These are phyloP conservation scores for Phytopythium cucurbitacearum DNA, from an alignment of 352 stramenopile genomes.

Conservation along the genomic window DNA sequence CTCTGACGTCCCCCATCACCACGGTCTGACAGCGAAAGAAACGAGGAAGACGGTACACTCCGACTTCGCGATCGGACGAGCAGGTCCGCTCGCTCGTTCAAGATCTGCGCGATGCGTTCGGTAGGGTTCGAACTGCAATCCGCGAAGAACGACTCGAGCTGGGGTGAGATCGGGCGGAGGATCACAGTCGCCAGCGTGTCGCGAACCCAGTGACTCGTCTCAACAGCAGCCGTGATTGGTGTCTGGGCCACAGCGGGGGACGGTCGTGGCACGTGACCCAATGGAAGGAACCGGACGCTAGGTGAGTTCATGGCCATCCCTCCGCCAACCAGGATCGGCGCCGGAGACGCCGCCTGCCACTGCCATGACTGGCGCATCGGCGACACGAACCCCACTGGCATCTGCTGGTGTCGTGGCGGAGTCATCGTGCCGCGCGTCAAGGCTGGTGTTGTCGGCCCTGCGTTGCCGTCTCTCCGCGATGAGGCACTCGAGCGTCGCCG, in stretches of 20 bases:
- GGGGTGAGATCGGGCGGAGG: conserved; percentile 27
- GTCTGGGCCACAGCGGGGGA: conserved; percentile 58
- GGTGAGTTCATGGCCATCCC: not conserved
- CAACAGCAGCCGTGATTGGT: conserved; percentile 70
- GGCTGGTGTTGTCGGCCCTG: not conserved
- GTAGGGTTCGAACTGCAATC: conserved; percentile 54
- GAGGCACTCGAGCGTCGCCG: conserved; percentile 29
- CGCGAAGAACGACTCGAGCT: conserved; percentile 55
- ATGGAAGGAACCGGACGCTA: conserved; percentile 3
- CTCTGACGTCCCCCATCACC: not conserved
- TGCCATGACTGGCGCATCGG: conserved; percentile 52
- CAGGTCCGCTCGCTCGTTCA: conserved; percentile 46
- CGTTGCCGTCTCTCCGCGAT: conserved; percentile 15
- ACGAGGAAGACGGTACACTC: conserved; percentile 15
- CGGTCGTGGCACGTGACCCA: conserved; percentile 19
- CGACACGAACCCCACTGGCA: conserved; percentile 16
- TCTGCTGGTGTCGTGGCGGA: conserved; percentile 27
- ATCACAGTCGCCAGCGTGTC: conserved; percentile 43
- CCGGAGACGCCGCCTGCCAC: conserved; percentile 58
- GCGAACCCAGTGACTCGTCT: conserved; percentile 82
- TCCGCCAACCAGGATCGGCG: conserved; percentile 9
- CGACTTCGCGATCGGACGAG: conserved; percentile 34
- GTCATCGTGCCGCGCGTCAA: conserved; percentile 26
- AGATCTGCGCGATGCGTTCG: conserved; percentile 42
- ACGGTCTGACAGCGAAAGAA: not conserved